phyloP scores from a whole-genome alignment of 257 asterid species.

The Sherardia arvensis region DNA sequence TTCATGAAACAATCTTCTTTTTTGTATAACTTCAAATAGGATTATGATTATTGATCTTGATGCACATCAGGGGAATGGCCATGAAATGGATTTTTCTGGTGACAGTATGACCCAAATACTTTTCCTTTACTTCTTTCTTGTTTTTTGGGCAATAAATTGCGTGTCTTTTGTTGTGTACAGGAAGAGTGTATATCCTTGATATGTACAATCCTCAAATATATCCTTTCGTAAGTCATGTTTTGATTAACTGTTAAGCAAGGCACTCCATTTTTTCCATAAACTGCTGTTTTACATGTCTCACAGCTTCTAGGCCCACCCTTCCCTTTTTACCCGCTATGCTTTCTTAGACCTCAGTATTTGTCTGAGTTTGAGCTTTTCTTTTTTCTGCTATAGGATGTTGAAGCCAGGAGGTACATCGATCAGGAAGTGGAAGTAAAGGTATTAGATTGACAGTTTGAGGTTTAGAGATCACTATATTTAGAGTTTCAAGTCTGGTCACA shows the following conservation, averaged over 20 bases:
- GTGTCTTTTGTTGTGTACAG: constrained; percentile 35
- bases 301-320: too few species aligned
- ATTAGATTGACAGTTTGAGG: constrained; percentile 19
- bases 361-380: neutral
- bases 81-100: constrained; percentile 65
- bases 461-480: constrained; percentile 1
- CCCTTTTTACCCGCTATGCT: neutral
- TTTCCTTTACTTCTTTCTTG: constrained; percentile 14
- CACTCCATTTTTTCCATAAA: neutral
- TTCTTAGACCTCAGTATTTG: neutral
- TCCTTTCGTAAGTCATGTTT: constrained; percentile 61
- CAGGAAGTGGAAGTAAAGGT: constrained; percentile 84
- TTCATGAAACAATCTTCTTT: neutral
- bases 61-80: constrained; percentile 99
- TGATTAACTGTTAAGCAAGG: neutral
- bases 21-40: constrained; percentile 28
- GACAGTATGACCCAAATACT: constrained; percentile 49
- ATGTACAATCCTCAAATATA: constrained; percentile 89
- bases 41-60: constrained; percentile 96
- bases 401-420: constrained; percentile 62
- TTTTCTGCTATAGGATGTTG: constrained; percentile 48
- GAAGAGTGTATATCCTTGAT: constrained; percentile 87
- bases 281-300: neutral
- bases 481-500: constrained; percentile 6
- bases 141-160: constrained; percentile 14